phyloP scores from a whole-genome alignment of 1,139 yeast species.

The Geotrichum macrosporum region DNA sequence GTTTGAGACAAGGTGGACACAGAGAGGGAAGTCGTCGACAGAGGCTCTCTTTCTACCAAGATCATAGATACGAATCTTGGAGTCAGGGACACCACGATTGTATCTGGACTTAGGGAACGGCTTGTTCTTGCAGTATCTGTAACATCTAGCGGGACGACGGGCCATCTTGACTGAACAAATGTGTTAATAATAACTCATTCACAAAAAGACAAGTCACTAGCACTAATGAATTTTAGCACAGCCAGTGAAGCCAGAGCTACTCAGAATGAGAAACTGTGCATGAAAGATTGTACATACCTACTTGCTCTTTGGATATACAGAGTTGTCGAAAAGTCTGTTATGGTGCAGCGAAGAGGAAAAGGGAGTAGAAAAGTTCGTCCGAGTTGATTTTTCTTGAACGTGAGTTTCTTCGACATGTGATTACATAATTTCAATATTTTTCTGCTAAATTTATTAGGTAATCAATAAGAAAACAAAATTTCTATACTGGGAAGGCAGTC shows the following conservation, averaged over 20 bases:
- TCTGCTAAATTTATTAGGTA: no score
- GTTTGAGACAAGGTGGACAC: constrained; percentile 98
- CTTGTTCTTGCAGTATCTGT: constrained; percentile 99
- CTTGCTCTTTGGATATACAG: neutral
- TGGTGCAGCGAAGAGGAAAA: neutral
- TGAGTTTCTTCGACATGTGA: neutral
- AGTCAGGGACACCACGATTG: constrained; percentile 99
- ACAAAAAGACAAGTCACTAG: neutral
- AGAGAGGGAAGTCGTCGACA: constrained; percentile 98
- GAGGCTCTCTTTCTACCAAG: constrained; percentile 99
- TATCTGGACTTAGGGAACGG: constrained; percentile 99
- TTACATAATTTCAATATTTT: no score
- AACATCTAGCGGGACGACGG: constrained; percentile 99
- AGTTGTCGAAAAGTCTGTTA: neutral
- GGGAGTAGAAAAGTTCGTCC: neutral
- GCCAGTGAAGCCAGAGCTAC: neutral
- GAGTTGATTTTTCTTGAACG: neutral
- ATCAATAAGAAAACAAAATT: no score
- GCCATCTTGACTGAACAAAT: constrained; percentile 68
- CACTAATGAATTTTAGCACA: neutral
- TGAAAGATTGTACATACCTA: neutral
- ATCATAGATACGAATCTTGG: constrained; percentile 96
- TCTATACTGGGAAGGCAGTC: no score
- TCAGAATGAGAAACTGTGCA: no score
- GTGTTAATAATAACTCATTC: neutral